Evolutionary conservation across 768 basidiomycete species (phyloP).

Genomic region (Boletus reticuloceps): DNA sequence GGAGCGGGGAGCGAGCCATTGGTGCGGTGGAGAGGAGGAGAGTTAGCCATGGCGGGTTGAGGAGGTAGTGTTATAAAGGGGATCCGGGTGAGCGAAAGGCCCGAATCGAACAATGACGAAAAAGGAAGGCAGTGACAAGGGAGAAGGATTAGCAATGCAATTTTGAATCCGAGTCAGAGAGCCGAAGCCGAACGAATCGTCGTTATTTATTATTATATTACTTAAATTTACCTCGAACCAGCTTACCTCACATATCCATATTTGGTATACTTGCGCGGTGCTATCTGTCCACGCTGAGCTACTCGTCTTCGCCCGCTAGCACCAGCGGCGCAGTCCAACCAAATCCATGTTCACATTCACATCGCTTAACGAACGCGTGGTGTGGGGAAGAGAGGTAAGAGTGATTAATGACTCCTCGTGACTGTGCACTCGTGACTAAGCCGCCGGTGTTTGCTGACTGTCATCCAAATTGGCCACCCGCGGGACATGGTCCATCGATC

Average conservation of each 20-base stretch:
- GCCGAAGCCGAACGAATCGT: constrained; percentile 17
- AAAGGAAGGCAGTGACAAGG: constrained; percentile 24
- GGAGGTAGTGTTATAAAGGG: constrained; percentile 32
- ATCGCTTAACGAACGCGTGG: not conserved
- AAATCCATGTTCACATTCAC: not conserved
- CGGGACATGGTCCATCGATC: not conserved
- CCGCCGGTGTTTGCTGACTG: constrained; percentile 4
- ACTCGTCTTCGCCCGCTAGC: too few species aligned
- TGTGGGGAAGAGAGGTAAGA: not conserved
- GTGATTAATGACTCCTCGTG: not conserved
- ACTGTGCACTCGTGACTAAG: constrained; percentile 12
- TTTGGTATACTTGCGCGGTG: not conserved
- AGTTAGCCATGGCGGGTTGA: constrained; percentile 7
- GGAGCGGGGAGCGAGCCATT: constrained; percentile 35
- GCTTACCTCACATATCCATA: constrained; percentile 11
- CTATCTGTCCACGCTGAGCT: too few species aligned
- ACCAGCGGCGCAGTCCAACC: not conserved
- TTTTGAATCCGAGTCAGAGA: constrained; percentile 23
- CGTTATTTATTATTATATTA: too few species aligned
- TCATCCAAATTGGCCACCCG: not conserved
- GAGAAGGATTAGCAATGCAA: constrained; percentile 29
- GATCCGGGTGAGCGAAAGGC: constrained; percentile 27
- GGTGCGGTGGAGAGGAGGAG: constrained; percentile 4
- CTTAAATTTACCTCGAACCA: not conserved
- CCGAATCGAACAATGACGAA: constrained; percentile 34